Evolutionary conservation across 2,329 filamentous ascomycete species (phyloP).

Genomic region (Xylariaceae sp.): DNA sequence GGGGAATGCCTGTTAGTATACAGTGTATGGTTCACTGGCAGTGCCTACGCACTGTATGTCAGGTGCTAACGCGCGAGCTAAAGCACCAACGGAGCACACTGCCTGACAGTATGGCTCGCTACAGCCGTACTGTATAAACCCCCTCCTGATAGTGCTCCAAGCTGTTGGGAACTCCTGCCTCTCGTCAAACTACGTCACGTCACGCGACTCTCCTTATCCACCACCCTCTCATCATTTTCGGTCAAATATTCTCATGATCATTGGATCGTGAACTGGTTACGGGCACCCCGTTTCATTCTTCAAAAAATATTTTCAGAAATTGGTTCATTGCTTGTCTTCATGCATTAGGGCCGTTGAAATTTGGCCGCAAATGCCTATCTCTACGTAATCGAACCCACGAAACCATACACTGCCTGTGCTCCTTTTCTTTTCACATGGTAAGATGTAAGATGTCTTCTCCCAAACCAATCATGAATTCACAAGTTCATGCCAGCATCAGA

Average conservation of each 20-base stretch:
- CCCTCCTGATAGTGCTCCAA: not conserved
- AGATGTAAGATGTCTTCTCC: not conserved
- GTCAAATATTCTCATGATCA: not conserved
- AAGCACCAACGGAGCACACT: not conserved
- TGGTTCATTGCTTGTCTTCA: not conserved
- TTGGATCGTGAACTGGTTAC: not conserved
- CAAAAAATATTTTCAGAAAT: not conserved
- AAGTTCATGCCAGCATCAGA: not conserved
- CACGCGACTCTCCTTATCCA: not conserved
- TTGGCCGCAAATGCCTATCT: not conserved
- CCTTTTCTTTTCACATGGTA: not conserved
- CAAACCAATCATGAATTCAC: conserved; percentile 1
- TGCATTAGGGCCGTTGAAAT: not conserved
- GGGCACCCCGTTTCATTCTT: not conserved
- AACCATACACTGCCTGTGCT: not conserved
- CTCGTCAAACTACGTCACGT: not conserved
- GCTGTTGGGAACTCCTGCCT: not conserved
- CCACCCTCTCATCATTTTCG: not conserved
- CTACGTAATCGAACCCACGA: not conserved
- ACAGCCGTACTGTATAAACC: not conserved
- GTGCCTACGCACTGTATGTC: not conserved
- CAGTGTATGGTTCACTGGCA: not conserved
- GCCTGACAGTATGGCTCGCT: not conserved
- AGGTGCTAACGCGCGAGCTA: too few species aligned
- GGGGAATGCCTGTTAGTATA: not conserved